Conservation (phyloP, 495 filamentous ascomycete species). For the Cercophora newfieldiana region DNA sequence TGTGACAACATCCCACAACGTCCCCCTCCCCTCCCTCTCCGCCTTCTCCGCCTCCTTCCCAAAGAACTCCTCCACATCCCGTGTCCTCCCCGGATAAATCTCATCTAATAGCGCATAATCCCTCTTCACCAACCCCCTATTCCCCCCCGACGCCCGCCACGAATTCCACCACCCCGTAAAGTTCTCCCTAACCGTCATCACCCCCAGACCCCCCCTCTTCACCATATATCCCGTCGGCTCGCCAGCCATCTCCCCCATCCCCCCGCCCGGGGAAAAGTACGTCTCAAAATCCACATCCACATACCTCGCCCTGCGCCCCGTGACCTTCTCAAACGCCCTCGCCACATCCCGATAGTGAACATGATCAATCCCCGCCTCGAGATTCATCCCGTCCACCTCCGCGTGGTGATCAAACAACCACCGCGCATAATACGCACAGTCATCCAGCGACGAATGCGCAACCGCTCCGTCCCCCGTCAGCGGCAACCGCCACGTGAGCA, state of each 20-base stretch:
- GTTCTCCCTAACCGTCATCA: conserved; percentile 51
- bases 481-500: conserved; percentile 48
- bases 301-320: conserved; percentile 50
- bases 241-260: conserved; percentile 21
- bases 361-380: conserved; percentile 52
- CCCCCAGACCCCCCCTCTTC: conserved; percentile 40
- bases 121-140: conserved; percentile 42
- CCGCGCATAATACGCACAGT: conserved; percentile 53
- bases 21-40: conserved; percentile 21
- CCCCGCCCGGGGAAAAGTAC: conserved; percentile 35
- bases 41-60: conserved; percentile 41
- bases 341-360: conserved; percentile 49
- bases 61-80: conserved; percentile 53
- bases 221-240: conserved; percentile 40
- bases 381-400: conserved; percentile 50
- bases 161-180: conserved; percentile 56
- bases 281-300: conserved; percentile 44
- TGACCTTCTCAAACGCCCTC: conserved; percentile 52
- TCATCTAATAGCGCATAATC: conserved; percentile 55
- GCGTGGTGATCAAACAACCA: conserved; percentile 59
- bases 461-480: conserved; percentile 44
- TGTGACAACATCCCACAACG: conserved; percentile 33
- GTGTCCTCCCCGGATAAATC: conserved; percentile 52
- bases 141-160: conserved; percentile 43
- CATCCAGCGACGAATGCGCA: conserved; percentile 50